Conservation (phyloP, 306 rosid species). For the Arachis stenosperma region DNA sequence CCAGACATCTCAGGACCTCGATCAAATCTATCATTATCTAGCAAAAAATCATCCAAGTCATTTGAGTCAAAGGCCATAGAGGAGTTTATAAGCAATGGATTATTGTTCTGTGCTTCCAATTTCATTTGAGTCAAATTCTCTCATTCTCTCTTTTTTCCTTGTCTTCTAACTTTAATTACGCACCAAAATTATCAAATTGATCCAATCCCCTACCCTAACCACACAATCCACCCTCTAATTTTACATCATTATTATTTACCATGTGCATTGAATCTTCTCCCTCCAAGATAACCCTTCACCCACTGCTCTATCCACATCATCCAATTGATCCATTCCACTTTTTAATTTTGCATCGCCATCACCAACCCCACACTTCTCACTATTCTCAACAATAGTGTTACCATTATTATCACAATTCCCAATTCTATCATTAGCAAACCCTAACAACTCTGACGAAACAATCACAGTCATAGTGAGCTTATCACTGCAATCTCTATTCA, state of each 20-base stretch:
- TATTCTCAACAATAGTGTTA: neutral
- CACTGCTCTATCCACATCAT: slow-evolving; percentile 5
- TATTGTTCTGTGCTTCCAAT: slow-evolving; percentile 49
- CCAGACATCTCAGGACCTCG: slow-evolving; percentile 36
- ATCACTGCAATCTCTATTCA: slow-evolving; percentile 63
- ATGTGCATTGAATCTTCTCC: slow-evolving; percentile 10
- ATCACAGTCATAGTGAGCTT: slow-evolving; percentile 41
- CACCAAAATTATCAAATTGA: slow-evolving; percentile 32
- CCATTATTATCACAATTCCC: neutral
- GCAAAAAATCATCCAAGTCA: slow-evolving; percentile 80
- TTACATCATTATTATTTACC: neutral
- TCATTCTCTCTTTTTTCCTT: slow-evolving; percentile 42
- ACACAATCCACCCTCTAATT: slow-evolving; percentile 35
- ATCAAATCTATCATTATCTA: slow-evolving; percentile 44
- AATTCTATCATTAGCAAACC: slow-evolving; percentile 19
- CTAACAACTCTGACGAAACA: slow-evolving; percentile 45
- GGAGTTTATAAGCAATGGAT: slow-evolving; percentile 71
- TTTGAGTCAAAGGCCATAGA: slow-evolving; percentile 81
- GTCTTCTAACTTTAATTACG: slow-evolving; percentile 9
- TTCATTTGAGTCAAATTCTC: slow-evolving; percentile 39
- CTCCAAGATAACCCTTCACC: neutral
- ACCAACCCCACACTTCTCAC: slow-evolving; percentile 7
- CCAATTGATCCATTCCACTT: slow-evolving; percentile 11
- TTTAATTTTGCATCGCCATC: slow-evolving; percentile 13
- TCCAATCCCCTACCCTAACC: slow-evolving; percentile 3